phyloP scores from a whole-genome alignment of 148 eudicot genomes.

The Camellia lanceoleosa region DNA sequence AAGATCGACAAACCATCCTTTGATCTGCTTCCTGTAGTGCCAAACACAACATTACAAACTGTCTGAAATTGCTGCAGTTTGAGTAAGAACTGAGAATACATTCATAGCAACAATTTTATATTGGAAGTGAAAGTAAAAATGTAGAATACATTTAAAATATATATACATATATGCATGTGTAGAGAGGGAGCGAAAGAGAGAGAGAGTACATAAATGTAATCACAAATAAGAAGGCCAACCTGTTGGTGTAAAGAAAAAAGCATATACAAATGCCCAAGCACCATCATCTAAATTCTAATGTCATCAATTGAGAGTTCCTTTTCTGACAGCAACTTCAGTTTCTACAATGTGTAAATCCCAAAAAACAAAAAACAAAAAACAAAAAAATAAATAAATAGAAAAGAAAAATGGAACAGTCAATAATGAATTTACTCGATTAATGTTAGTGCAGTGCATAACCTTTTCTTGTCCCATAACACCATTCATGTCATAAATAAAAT shows the following conservation, averaged over 20 bases:
- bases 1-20: background rate
- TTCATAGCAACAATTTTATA: background rate
- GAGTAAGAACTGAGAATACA: background rate
- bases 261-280: background rate
- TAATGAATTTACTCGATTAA: background rate
- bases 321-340: constrained; percentile 57
- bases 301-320: constrained; percentile 36
- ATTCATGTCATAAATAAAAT: background rate
- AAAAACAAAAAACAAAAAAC: too few relatives aligned
- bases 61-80: background rate
- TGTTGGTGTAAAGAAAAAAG: constrained; percentile 3
- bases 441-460: background rate
- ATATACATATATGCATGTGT: too few relatives aligned
- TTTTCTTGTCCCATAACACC: background rate
- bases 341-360: constrained; percentile 32
- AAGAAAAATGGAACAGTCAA: background rate
- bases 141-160: background rate
- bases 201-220: background rate
- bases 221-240: constrained; percentile 6
- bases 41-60: background rate
- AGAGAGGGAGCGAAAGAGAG: too few relatives aligned
- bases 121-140: background rate
- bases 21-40: background rate
- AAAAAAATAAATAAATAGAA: background rate
- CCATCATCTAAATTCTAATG: constrained; percentile 29